Percentiles rank a stretch among this genome's conserved stretches.
Evolutionary conservation across 805 yeast species (phyloP).

Genomic region (Candida pseudoglaebosa): DNA sequence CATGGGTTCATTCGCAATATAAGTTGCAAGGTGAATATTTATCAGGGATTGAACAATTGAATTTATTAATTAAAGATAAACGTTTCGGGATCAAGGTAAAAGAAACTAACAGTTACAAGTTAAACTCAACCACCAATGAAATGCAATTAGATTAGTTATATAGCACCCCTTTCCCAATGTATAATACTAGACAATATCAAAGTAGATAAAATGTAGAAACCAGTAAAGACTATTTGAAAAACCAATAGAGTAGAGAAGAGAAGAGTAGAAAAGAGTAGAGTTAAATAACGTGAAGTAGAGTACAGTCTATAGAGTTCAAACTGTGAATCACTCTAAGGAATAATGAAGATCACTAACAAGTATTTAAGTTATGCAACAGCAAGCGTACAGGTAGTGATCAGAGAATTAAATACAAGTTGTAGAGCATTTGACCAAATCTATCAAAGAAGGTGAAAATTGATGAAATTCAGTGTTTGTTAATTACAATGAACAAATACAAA

Average conservation of each 20-base stretch:
- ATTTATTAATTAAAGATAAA: conserved; percentile 58
- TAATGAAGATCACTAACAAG: too few species aligned
- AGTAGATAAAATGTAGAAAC: background rate
- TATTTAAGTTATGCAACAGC: too few species aligned
- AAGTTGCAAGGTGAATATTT: conserved; percentile 49
- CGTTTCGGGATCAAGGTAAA: conserved; percentile 66
- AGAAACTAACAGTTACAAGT: conserved; percentile 47
- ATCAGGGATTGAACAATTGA: conserved; percentile 50
- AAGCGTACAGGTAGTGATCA: too few species aligned
- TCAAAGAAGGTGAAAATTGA: too few species aligned
- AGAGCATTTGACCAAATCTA: too few species aligned
- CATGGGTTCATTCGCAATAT: conserved; percentile 83
- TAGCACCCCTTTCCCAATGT: conserved; percentile 1
- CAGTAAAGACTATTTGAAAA: background rate
- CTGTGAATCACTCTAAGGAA: too few species aligned
- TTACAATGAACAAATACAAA: too few species aligned
- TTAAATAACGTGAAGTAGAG: too few species aligned
- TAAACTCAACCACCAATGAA: conserved; percentile 11
- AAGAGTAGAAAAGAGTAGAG: too few species aligned
- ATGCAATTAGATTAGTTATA: conserved; percentile 10
- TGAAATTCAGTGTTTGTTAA: too few species aligned
- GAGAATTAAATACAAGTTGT: too few species aligned
- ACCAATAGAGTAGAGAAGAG: background rate
- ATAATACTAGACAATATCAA: conserved; percentile 1
- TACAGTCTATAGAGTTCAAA: too few species aligned